A percentile compares a stretch with the other conserved stretches of the same genome.
Evolutionary conservation across 2,329 filamentous ascomycete species (phyloP).

Genomic region (Paecilomyces sp.): DNA sequence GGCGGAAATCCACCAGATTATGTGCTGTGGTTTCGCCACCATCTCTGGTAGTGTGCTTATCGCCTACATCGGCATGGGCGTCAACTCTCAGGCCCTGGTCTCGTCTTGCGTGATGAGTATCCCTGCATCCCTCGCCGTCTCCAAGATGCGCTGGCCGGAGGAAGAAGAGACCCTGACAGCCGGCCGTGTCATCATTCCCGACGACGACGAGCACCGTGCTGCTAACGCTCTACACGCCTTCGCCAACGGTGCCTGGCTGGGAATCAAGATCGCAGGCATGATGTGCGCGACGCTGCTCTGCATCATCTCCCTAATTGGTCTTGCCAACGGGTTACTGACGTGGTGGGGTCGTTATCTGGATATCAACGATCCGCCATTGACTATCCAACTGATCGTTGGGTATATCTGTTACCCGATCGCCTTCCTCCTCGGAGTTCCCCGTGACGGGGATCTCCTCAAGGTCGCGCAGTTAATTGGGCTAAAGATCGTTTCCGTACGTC

Average conservation of each 20-base stretch:
- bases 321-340: constrained; percentile 68
- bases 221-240: constrained; percentile 79
- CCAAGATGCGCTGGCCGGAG: constrained; percentile 85
- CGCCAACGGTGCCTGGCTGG: constrained; percentile 76
- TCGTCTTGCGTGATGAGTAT: constrained; percentile 96
- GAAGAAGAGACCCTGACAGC: constrained; percentile 79
- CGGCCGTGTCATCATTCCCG: constrained; percentile 71
- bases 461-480: constrained; percentile 74
- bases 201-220: constrained; percentile 64
- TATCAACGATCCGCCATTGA: constrained; percentile 62
- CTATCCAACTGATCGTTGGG: constrained; percentile 66
- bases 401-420: constrained; percentile 73
- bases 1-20: constrained; percentile 85
- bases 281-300: constrained; percentile 73
- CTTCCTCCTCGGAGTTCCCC: constrained; percentile 73
- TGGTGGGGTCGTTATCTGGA: constrained; percentile 80
- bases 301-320: constrained; percentile 68
- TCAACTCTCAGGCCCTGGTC: constrained; percentile 78
- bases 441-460: constrained; percentile 56
- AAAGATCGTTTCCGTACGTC: constrained; percentile 67
- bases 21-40: constrained; percentile 88
- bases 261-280: constrained; percentile 80
- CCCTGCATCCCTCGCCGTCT: constrained; percentile 79
- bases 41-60: constrained; percentile 84
- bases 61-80: constrained; percentile 74